Evolutionary conservation across 495 filamentous ascomycete species (phyloP).

Genomic region (Penicillium cinerascens): DNA sequence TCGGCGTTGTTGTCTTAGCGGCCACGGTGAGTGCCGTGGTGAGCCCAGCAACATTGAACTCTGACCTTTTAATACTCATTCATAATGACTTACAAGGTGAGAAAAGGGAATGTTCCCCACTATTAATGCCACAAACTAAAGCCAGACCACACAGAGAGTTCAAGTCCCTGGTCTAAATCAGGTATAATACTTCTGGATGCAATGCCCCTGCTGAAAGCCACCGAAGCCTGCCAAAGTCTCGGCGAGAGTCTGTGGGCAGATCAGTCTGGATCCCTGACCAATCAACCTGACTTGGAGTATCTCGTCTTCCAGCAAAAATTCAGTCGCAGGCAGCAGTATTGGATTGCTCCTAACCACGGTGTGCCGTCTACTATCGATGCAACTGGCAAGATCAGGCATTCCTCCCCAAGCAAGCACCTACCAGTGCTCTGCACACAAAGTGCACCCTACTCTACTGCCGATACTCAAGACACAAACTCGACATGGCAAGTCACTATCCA

Average conservation of each 20-base stretch:
- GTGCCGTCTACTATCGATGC: slow-evolving; percentile 10
- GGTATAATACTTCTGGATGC: slow-evolving; percentile 18
- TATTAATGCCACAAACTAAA: neutral
- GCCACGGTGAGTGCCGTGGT: slow-evolving; percentile 5
- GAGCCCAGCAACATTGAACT: slow-evolving; percentile 11
- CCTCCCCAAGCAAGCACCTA: slow-evolving; percentile 3
- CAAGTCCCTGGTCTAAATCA: slow-evolving; percentile 14
- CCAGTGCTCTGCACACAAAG: slow-evolving; percentile 22
- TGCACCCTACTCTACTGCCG: slow-evolving; percentile 16
- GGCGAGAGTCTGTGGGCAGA: slow-evolving; percentile 16
- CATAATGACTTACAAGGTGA: slow-evolving; percentile 23
- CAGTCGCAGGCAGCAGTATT: slow-evolving; percentile 9
- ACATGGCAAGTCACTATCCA: slow-evolving; percentile 19
- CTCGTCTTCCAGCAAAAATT: slow-evolving; percentile 12
- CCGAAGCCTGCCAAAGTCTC: slow-evolving; percentile 11
- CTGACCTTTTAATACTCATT: slow-evolving; percentile 21
- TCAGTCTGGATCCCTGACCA: neutral
- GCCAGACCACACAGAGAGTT: slow-evolving; percentile 3
- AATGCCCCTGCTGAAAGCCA: slow-evolving; percentile 16
- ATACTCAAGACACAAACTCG: slow-evolving; percentile 9
- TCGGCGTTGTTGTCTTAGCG: slow-evolving; percentile 1
- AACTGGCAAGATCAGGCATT: slow-evolving; percentile 8
- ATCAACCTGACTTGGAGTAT: slow-evolving; percentile 11
- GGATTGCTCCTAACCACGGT: slow-evolving; percentile 10
- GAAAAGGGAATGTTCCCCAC: neutral